A percentile compares a stretch with the other conserved stretches of the same genome.
phyloP scores from a whole-genome alignment of 1,284 basidiomycete species.

The Neonothopanus nambi region DNA sequence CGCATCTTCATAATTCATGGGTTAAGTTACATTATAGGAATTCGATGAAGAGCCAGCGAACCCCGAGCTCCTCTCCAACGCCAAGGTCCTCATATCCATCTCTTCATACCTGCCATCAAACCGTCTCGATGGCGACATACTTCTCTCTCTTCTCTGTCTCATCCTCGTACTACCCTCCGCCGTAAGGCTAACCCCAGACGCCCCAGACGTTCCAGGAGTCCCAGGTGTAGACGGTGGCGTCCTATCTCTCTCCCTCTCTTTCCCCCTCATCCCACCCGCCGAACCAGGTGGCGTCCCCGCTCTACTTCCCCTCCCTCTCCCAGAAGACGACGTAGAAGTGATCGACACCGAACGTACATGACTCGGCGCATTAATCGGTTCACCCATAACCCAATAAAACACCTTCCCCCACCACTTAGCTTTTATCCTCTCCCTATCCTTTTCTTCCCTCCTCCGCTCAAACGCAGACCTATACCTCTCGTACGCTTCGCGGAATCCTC shows the following conservation, averaged over 20 bases:
- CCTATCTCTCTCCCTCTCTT: slow-evolving; percentile 33
- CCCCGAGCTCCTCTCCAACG: slow-evolving; percentile 45
- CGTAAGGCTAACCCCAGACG: background rate
- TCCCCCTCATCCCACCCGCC: slow-evolving; percentile 26
- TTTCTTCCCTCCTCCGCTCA: slow-evolving; percentile 78
- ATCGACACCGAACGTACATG: slow-evolving; percentile 21
- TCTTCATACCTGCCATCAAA: slow-evolving; percentile 11
- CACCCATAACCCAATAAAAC: slow-evolving; percentile 26
- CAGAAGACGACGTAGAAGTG: slow-evolving; percentile 32
- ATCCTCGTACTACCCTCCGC: background rate
- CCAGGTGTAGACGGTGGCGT: slow-evolving; percentile 23
- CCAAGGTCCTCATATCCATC: slow-evolving; percentile 25
- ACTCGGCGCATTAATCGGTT: slow-evolving; percentile 9
- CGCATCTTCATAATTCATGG: no score
- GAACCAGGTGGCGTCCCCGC: slow-evolving; percentile 36
- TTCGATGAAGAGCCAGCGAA: slow-evolving; percentile 18
- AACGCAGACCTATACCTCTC: slow-evolving; percentile 92
- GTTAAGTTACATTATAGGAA: no score
- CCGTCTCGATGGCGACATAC: slow-evolving; percentile 22
- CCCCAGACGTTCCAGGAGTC: background rate
- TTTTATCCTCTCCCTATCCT: slow-evolving; percentile 43
- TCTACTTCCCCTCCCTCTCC: slow-evolving; percentile 31
- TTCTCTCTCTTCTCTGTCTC: slow-evolving; percentile 5
- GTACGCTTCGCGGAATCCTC: slow-evolving; percentile 86
- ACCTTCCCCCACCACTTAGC: slow-evolving; percentile 45